These are phyloP conservation scores for Balakata baccata DNA, from an alignment of 345 rosid genomes.

Conservation along the genomic window DNA sequence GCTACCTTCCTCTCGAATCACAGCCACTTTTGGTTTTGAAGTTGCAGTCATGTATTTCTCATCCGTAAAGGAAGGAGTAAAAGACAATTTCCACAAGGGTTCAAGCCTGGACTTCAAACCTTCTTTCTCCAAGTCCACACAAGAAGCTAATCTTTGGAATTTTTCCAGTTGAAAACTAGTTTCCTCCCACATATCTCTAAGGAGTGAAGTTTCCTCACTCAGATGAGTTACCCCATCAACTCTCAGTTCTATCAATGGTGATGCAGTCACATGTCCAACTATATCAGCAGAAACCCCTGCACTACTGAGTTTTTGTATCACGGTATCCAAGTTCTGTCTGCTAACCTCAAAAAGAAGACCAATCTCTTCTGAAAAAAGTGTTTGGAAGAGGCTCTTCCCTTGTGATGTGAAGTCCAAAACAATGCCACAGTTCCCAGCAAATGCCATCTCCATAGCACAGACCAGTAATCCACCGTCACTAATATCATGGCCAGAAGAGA, in stretches of 20 bases:
- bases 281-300: conserved; percentile 52
- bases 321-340: conserved; percentile 51
- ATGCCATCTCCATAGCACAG: conserved; percentile 82
- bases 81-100: conserved; percentile 73
- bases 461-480: conserved; percentile 87
- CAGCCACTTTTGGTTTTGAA: conserved; percentile 81
- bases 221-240: conserved; percentile 56
- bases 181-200: conserved; percentile 92
- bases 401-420: conserved; percentile 47
- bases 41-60: conserved; percentile 48
- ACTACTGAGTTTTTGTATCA: conserved; percentile 47
- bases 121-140: conserved; percentile 83
- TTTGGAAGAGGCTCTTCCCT: conserved; percentile 65
- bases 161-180: conserved; percentile 83
- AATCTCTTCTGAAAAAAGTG: conserved; percentile 82
- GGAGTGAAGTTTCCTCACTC: conserved; percentile 56
- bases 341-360: conserved; percentile 81
- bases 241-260: conserved; percentile 50
- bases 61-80: conserved; percentile 67
- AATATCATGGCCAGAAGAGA: conserved; percentile 89
- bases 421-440: conserved; percentile 84
- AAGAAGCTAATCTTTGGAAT: conserved; percentile 71
- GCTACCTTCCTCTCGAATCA: conserved; percentile 96
- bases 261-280: conserved; percentile 66
- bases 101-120: conserved; percentile 68